Percentiles rank a stretch among this genome's conserved stretches.
Conservation (phyloP, 2,329 filamentous ascomycete genomes). For the Cladosporium sp. region DNA sequence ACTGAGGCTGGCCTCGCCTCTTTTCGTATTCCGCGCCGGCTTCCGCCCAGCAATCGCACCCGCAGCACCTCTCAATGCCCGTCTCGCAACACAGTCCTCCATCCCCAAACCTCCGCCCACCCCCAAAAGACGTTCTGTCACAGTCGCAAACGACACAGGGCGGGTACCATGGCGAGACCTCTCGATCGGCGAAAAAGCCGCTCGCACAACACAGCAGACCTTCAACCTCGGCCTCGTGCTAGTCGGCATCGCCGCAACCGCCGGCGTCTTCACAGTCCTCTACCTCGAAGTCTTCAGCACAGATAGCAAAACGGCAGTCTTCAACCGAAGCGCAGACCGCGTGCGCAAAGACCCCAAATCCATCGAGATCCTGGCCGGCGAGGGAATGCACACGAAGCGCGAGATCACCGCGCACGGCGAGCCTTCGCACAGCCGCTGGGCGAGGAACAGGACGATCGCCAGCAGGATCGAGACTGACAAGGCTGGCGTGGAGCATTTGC, state of each 20-base stretch:
- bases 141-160: constrained; percentile 82
- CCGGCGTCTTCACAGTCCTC: constrained; percentile 71
- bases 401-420: constrained; percentile 81
- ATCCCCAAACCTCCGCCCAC: constrained; percentile 31
- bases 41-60: constrained; percentile 6
- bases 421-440: constrained; percentile 77
- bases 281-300: constrained; percentile 78
- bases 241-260: constrained; percentile 70
- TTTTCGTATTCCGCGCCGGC: constrained; percentile 10
- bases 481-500: constrained; percentile 72
- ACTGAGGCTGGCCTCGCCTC: constrained; percentile 6
- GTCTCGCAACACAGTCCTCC: constrained; percentile 12
- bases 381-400: constrained; percentile 46
- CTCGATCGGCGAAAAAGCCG: constrained; percentile 71
- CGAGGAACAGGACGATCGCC: constrained; percentile 56
- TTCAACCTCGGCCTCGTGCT: constrained; percentile 81
- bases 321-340: constrained; percentile 79
- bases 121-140: constrained; percentile 65
- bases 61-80: constrained; percentile 1
- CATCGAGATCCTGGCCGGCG: constrained; percentile 68
- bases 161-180: constrained; percentile 76
- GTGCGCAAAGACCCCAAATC: constrained; percentile 71
- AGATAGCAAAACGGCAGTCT: constrained; percentile 80
- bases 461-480: constrained; percentile 58
- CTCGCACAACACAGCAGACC: constrained; percentile 81